Conservation (phyloP, 2,329 filamentous ascomycete species). For the Colletotrichum zoysiae region DNA sequence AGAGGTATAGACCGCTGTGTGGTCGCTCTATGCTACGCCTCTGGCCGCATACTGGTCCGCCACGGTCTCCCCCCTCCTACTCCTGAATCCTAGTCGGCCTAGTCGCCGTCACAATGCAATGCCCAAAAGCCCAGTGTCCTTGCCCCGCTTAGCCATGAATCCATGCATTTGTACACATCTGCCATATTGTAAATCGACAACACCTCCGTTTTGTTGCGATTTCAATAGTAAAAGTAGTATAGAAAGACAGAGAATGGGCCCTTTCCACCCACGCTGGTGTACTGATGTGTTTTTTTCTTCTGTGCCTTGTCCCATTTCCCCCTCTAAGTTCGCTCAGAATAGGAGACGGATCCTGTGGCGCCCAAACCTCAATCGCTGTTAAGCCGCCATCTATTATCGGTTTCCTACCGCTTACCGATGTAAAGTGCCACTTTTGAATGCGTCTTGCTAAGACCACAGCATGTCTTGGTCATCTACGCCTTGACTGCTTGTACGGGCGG, state of each 20-base stretch:
- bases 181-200: conserved; percentile 19
- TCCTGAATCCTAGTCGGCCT: conserved; percentile 6
- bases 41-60: neutral
- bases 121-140: conserved; percentile 33
- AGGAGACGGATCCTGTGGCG: neutral
- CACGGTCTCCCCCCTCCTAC: neutral
- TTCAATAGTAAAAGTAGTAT: conserved; percentile 23
- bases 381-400: neutral
- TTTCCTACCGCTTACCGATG: neutral
- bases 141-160: conserved; percentile 31
- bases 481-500: conserved; percentile 51
- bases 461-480: conserved; percentile 45
- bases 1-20: neutral
- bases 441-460: neutral
- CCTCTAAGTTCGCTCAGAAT: neutral
- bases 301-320: neutral
- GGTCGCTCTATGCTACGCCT: conserved; percentile 17
- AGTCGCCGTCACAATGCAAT: conserved; percentile 33
- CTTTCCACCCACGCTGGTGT: neutral
- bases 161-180: conserved; percentile 32
- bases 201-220: neutral
- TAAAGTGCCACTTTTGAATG: neutral
- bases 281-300: conserved; percentile 1
- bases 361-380: neutral
- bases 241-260: conserved; percentile 9